Evolutionary conservation across 768 basidiomycete species (phyloP).

Genomic region (Russula dissimulans): DNA sequence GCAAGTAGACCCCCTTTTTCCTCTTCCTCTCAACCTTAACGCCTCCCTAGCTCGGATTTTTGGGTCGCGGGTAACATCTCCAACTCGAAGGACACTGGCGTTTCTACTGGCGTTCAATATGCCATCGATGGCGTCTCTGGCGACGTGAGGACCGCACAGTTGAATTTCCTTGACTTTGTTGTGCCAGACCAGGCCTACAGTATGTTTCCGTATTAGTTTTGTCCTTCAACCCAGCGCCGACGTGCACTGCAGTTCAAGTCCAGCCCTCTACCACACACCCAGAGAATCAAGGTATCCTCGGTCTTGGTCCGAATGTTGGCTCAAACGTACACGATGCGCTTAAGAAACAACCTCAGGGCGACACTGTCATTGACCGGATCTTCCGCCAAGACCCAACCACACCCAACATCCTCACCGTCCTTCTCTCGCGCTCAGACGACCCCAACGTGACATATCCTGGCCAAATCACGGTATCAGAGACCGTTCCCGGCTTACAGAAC

Average conservation of each 20-base stretch:
- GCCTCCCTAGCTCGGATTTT: conserved; percentile 48
- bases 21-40: neutral
- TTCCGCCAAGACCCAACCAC: conserved; percentile 50
- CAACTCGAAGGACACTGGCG: conserved; percentile 31
- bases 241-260: conserved; percentile 33
- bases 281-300: conserved; percentile 35
- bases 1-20: conserved; percentile 20
- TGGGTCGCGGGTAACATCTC: conserved; percentile 45
- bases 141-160: conserved; percentile 33
- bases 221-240: neutral
- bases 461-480: conserved; percentile 53
- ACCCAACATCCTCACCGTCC: conserved; percentile 53
- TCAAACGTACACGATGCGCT: conserved; percentile 37
- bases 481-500: conserved; percentile 39
- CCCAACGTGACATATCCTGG: conserved; percentile 45
- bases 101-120: conserved; percentile 37
- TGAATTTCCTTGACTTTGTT: conserved; percentile 38
- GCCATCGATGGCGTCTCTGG: conserved; percentile 45
- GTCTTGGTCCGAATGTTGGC: conserved; percentile 54
- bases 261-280: conserved; percentile 26
- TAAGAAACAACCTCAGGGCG: conserved; percentile 31
- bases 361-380: conserved; percentile 53
- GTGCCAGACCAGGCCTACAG: conserved; percentile 40
- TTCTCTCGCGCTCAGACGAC: conserved; percentile 52
- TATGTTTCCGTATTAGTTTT: conserved; percentile 24